These are phyloP conservation scores for Rhexocercosporidium sp. DNA, from an alignment of 2,329 filamentous ascomycete genomes.

Conservation along the genomic window DNA sequence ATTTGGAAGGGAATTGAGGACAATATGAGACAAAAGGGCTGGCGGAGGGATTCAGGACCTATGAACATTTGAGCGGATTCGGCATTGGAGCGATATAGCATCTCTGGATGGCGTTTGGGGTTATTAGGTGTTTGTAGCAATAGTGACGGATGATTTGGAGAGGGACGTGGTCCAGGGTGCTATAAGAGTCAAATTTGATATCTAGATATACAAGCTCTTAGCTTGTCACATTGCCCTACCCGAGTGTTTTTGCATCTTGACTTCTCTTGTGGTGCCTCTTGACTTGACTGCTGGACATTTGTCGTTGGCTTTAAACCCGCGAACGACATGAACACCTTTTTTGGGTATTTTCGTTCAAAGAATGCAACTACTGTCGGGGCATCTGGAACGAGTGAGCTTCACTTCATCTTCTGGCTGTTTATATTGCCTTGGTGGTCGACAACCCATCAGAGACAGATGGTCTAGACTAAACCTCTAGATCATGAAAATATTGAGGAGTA, in stretches of 20 bases:
- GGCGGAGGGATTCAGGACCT: constrained; percentile 74
- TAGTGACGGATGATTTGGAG: neutral
- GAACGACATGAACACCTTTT: no score
- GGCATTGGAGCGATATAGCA: neutral
- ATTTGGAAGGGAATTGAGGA: constrained; percentile 91
- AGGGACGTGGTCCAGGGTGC: neutral
- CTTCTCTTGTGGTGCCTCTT: neutral
- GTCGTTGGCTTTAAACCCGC: no score
- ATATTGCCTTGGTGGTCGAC: no score
- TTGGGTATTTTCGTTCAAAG: neutral
- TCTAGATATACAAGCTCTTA: neutral
- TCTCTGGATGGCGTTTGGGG: constrained; percentile 10
- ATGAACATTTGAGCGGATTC: constrained; percentile 22
- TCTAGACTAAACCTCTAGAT: no score
- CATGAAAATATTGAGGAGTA: no score
- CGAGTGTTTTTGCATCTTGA: neutral
- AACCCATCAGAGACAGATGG: neutral
- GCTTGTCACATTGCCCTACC: neutral
- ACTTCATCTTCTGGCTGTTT: no score
- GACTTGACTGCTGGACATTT: neutral
- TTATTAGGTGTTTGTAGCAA: neutral
- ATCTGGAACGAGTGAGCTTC: no score
- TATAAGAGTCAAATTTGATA: constrained; percentile 9
- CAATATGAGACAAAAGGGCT: constrained; percentile 85
- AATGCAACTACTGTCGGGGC: no score